Conservation (phyloP, 306 rosid species). For the Quercus mongolica region DNA sequence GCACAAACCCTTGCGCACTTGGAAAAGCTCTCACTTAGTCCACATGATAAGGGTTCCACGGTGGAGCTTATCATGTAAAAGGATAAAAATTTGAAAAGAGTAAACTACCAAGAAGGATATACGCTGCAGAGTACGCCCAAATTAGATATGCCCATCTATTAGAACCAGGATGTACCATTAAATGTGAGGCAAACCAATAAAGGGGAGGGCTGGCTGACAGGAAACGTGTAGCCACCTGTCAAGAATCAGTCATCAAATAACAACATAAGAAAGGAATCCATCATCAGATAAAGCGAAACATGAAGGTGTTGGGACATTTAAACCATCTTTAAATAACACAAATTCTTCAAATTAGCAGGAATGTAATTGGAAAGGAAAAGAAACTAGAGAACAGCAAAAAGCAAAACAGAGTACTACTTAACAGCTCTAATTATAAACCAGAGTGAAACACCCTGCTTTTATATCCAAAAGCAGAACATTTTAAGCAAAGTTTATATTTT, state of each 20-base stretch:
- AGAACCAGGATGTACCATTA: constrained; percentile 38
- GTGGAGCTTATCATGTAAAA: constrained; percentile 48
- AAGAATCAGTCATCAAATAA: constrained; percentile 9
- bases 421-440: neutral
- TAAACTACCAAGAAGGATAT: constrained; percentile 81
- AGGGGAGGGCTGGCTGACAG: constrained; percentile 81
- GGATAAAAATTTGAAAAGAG: constrained; percentile 92
- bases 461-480: neutral
- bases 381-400: neutral
- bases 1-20: neutral
- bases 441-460: neutral
- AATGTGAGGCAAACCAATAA: constrained; percentile 81
- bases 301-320: neutral
- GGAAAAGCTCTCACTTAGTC: neutral
- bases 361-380: neutral
- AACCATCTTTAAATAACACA: constrained; percentile 9
- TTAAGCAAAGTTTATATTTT: neutral
- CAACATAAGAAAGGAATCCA: neutral
- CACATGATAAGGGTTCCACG: neutral
- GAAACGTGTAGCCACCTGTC: constrained; percentile 93
- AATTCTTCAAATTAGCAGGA: neutral
- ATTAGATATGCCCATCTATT: constrained; percentile 67
- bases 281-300: neutral
- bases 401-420: neutral
- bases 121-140: constrained; percentile 76